Evolutionary conservation across 1,139 yeast species (phyloP).

Genomic region (Diutina sp.): DNA sequence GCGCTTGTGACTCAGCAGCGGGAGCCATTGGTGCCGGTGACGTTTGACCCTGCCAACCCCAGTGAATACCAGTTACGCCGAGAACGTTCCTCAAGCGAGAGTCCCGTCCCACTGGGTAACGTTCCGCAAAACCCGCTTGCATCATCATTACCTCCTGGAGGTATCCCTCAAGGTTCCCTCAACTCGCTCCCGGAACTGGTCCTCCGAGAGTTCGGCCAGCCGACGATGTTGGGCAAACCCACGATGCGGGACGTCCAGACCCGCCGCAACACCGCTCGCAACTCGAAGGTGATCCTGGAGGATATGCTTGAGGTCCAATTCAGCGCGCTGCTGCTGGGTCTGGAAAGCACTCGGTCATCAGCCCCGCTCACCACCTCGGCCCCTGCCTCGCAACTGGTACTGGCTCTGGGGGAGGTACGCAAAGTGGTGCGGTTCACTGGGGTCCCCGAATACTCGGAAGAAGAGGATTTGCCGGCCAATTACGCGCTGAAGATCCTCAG

Average conservation of each 20-base stretch:
- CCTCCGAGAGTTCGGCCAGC: neutral
- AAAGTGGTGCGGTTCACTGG: slow-evolving; percentile 42
- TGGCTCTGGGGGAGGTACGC: slow-evolving; percentile 4
- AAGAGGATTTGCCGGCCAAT: slow-evolving; percentile 43
- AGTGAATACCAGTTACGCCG: slow-evolving; percentile 9
- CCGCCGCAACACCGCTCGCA: neutral
- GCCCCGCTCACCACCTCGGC: neutral
- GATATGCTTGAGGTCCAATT: neutral
- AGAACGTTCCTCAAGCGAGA: neutral
- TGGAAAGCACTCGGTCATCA: slow-evolving; percentile 3
- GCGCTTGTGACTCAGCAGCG: slow-evolving; percentile 26
- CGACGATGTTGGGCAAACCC: neutral
- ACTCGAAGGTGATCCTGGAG: neutral
- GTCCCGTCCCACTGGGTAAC: neutral
- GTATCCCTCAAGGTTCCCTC: neutral
- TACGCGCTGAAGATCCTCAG: slow-evolving; percentile 33
- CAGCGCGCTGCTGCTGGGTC: slow-evolving; percentile 1
- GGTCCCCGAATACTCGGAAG: slow-evolving; percentile 37
- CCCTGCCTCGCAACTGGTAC: slow-evolving; percentile 3
- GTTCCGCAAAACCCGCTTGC: neutral
- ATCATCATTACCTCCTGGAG: neutral
- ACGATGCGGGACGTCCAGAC: neutral
- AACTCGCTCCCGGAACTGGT: neutral
- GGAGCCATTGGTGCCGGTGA: slow-evolving; percentile 22
- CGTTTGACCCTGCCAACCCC: slow-evolving; percentile 30